phyloP scores from a whole-genome alignment of 345 rosid genomes.

The Rhizophora apiculata region DNA sequence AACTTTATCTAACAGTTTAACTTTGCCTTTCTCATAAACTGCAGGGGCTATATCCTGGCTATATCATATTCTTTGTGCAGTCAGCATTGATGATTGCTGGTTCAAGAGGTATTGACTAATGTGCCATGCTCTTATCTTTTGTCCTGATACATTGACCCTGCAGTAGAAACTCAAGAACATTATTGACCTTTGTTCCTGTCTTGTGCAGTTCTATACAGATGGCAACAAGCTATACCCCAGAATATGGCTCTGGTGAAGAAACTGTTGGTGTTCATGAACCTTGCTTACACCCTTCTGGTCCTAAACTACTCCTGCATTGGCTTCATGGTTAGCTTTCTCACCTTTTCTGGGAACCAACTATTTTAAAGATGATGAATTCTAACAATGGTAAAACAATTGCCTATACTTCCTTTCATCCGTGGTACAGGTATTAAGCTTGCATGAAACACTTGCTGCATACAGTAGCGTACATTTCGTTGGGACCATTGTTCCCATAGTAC shows the following conservation, averaged over 20 bases:
- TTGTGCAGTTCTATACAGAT: slow-evolving; percentile 72
- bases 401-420: slow-evolving; percentile 2
- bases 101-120: slow-evolving; percentile 61
- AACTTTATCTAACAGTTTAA: neutral
- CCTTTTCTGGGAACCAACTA: neutral
- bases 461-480: slow-evolving; percentile 79
- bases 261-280: slow-evolving; percentile 45
- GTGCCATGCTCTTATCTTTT: neutral
- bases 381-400: neutral
- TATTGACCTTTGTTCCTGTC: neutral
- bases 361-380: slow-evolving; percentile 1
- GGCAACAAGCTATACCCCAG: slow-evolving; percentile 77
- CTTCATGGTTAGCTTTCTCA: slow-evolving; percentile 64
- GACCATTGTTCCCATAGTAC: slow-evolving; percentile 56
- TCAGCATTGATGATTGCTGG: slow-evolving; percentile 96
- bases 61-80: slow-evolving; percentile 87
- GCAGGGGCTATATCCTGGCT: slow-evolving; percentile 95
- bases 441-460: slow-evolving; percentile 64
- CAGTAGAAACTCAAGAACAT: neutral
- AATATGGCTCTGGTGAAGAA: slow-evolving; percentile 48
- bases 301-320: slow-evolving; percentile 85
- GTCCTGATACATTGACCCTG: neutral
- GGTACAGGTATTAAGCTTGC: slow-evolving; percentile 74
- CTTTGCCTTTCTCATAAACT: slow-evolving; percentile 1
- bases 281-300: slow-evolving; percentile 65